phyloP scores from a whole-genome alignment of 2,329 filamentous ascomycete genomes.

The Metarhizium sp. region DNA sequence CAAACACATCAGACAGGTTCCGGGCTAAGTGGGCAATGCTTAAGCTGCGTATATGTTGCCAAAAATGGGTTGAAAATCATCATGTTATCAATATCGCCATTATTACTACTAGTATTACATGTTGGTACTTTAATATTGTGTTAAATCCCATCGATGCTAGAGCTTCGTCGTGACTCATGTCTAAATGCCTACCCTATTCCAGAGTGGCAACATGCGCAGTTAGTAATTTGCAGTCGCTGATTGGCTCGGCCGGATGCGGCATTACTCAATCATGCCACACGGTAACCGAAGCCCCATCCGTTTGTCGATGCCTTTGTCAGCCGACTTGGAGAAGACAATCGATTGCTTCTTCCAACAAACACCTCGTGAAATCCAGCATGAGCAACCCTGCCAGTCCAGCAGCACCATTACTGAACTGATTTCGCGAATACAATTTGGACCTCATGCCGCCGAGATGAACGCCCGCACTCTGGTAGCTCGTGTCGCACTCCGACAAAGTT shows the following conservation, averaged over 20 bases:
- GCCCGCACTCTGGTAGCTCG: slow-evolving; percentile 29
- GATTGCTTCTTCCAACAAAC: slow-evolving; percentile 1
- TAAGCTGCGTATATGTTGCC: too few relatives aligned
- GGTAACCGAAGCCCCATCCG: slow-evolving; percentile 3
- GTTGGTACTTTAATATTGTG: background rate
- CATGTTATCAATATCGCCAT: too few relatives aligned
- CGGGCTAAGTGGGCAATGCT: too few relatives aligned
- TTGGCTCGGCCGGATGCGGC: slow-evolving; percentile 13
- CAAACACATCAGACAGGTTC: too few relatives aligned
- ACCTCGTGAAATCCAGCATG: background rate
- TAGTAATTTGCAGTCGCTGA: slow-evolving; percentile 7
- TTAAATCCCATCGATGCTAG: too few relatives aligned
- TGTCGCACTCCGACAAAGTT: slow-evolving; percentile 29
- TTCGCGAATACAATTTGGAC: background rate
- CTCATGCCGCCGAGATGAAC: slow-evolving; percentile 32
- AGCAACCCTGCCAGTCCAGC: background rate
- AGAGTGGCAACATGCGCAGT: background rate
- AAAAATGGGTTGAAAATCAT: too few relatives aligned
- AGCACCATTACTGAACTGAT: background rate
- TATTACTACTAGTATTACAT: background rate
- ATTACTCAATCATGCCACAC: slow-evolving; percentile 9
- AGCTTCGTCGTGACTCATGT: background rate
- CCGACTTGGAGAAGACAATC: background rate
- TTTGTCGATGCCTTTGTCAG: slow-evolving; percentile 1
- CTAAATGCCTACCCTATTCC: background rate